Evolutionary conservation across 148 eudicot species (phyloP).

Genomic region (Bassia scoparia): DNA sequence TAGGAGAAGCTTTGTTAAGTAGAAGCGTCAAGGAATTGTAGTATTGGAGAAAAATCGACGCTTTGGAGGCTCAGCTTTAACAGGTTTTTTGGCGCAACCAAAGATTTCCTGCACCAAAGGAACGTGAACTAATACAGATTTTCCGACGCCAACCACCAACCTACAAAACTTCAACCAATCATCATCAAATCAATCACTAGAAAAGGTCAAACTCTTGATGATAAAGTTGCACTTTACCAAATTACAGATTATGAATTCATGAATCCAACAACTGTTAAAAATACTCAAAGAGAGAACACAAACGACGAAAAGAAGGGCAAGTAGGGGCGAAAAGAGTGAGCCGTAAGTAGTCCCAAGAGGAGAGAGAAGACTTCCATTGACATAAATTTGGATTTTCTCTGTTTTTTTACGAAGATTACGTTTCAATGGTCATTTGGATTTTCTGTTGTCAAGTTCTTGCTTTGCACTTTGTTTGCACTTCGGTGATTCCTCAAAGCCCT

Average conservation of each 20-base stretch:
- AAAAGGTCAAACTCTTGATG: background rate
- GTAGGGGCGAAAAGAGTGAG: slow-evolving; percentile 56
- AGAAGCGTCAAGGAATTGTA: slow-evolving; percentile 31
- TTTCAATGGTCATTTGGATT: no score
- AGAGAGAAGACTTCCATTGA: slow-evolving; percentile 37
- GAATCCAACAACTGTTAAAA: no score
- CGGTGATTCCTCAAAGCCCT: no score
- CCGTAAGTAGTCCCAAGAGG: slow-evolving; percentile 36
- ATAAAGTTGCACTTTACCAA: background rate
- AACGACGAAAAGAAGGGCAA: slow-evolving; percentile 48
- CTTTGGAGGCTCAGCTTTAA: slow-evolving; percentile 48
- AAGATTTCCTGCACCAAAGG: slow-evolving; percentile 84
- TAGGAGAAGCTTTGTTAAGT: slow-evolving; percentile 10
- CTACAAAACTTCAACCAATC: slow-evolving; percentile 25
- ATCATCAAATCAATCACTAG: no score
- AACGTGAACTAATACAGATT: slow-evolving; percentile 76
- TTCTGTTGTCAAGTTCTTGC: no score
- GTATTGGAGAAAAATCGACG: slow-evolving; percentile 42
- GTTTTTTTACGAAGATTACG: background rate
- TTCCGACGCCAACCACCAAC: slow-evolving; percentile 86
- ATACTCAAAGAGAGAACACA: slow-evolving; percentile 56
- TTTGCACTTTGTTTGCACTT: no score
- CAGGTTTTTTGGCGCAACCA: slow-evolving; percentile 58
- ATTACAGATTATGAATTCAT: slow-evolving; percentile 10
- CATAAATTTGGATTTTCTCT: background rate